Conservation (phyloP, 2,329 filamentous ascomycete species). For the Cordyceps cateniannulata region DNA sequence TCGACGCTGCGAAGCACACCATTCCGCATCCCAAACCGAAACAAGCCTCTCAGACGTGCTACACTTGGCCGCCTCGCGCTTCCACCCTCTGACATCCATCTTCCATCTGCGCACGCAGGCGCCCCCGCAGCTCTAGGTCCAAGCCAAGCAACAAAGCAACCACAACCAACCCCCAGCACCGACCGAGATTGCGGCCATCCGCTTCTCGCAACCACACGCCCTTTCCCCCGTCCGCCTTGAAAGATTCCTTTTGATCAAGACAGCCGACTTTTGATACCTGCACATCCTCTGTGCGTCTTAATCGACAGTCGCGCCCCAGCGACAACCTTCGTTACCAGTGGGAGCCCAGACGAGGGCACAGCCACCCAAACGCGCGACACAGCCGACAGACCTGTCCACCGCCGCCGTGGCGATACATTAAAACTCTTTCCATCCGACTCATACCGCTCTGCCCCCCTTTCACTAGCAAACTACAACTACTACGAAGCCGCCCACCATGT, state of each 20-base stretch:
- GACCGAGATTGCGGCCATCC: background rate
- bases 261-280: background rate
- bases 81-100: background rate
- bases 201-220: background rate
- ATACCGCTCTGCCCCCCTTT: background rate
- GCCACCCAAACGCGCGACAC: background rate
- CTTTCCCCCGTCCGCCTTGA: background rate
- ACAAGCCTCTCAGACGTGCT: background rate
- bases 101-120: background rate
- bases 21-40: no score
- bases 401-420: background rate
- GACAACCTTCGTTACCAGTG: background rate
- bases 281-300: background rate
- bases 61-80: background rate
- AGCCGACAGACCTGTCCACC: background rate
- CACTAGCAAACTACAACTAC: background rate
- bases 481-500: constrained; percentile 20
- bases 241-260: background rate
- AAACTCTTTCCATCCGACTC: background rate
- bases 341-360: background rate
- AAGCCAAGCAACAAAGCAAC: background rate
- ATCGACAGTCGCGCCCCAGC: background rate
- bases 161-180: background rate
- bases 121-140: background rate
- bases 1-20: background rate